These are phyloP conservation scores for Aspergillus egyptiacus DNA, from an alignment of 495 filamentous ascomycete species.

Conservation along the genomic window DNA sequence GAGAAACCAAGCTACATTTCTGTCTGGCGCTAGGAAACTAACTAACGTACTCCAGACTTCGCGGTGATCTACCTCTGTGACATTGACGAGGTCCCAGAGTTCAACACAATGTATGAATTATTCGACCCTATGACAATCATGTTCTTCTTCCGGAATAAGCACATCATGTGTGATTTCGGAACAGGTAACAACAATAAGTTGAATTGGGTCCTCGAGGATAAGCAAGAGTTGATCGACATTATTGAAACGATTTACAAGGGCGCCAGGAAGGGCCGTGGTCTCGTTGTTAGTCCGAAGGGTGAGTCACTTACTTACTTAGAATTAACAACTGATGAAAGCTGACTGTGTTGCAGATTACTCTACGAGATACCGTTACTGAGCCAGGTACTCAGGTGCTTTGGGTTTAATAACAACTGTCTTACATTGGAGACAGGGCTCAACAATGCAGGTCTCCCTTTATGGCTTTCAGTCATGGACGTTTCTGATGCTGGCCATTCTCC, in stretches of 20 bases:
- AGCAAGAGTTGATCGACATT: conserved; percentile 98
- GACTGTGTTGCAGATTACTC: conserved; percentile 58
- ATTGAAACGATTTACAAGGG: conserved; percentile 97
- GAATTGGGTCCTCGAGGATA: conserved; percentile 96
- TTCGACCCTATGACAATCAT: conserved; percentile 68
- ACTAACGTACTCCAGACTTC: conserved; percentile 25
- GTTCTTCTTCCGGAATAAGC: conserved; percentile 98
- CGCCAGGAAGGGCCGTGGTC: conserved; percentile 91
- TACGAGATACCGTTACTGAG: conserved; percentile 72
- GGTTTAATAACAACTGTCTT: no score
- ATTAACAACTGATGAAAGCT: conserved; percentile 9
- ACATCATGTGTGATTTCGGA: conserved; percentile 98
- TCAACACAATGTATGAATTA: conserved; percentile 89
- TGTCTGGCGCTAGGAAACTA: not conserved
- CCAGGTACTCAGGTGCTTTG: conserved; percentile 9
- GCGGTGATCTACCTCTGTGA: conserved; percentile 97
- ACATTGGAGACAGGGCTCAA: no score
- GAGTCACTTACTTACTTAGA: no score
- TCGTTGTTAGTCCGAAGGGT: conserved; percentile 93
- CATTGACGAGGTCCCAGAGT: conserved; percentile 91
- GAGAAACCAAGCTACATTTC: no score
- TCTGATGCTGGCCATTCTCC: not conserved
- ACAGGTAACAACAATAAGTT: conserved; percentile 98
- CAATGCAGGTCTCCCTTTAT: no score
- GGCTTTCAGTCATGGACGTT: not conserved